These are phyloP conservation scores for Lachnellula occidentalis DNA, from an alignment of 2,329 filamentous ascomycete genomes.

Conservation along the genomic window DNA sequence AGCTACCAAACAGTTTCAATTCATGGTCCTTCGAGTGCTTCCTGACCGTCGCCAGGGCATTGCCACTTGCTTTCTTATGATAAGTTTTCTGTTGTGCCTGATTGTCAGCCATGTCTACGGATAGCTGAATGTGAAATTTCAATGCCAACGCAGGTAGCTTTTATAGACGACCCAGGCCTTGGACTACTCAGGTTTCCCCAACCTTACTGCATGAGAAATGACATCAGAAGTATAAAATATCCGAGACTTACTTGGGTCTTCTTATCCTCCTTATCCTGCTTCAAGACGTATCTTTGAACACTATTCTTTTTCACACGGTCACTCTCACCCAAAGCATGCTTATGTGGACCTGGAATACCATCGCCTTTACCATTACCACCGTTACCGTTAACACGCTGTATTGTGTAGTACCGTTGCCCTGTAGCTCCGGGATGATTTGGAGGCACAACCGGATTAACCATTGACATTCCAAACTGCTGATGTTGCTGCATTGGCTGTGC, in stretches of 20 bases:
- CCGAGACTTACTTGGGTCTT: constrained; percentile 46
- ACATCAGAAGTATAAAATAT: constrained; percentile 1
- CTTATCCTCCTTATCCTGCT: constrained; percentile 60
- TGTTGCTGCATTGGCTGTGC: constrained; percentile 21
- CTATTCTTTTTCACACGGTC: constrained; percentile 79
- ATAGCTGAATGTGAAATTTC: constrained; percentile 18
- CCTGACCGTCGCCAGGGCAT: constrained; percentile 62
- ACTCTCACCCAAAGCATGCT: constrained; percentile 66
- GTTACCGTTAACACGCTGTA: constrained; percentile 73
- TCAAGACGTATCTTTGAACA: constrained; percentile 59
- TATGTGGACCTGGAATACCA: constrained; percentile 65
- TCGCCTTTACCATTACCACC: constrained; percentile 68
- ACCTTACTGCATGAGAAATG: background rate
- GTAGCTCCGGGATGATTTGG: constrained; percentile 41
- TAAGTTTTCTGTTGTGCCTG: constrained; percentile 58
- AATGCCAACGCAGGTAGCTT: too few species aligned
- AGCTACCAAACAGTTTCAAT: constrained; percentile 74
- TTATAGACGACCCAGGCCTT: background rate
- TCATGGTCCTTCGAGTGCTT: constrained; percentile 65
- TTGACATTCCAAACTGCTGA: constrained; percentile 38
- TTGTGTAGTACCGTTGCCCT: constrained; percentile 61
- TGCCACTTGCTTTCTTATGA: constrained; percentile 66
- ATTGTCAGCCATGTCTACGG: constrained; percentile 37
- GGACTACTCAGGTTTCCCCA: constrained; percentile 6
- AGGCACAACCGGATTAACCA: constrained; percentile 36